Conservation (phyloP, 208 protist genomes). For the Naegleria gruberi region DNA sequence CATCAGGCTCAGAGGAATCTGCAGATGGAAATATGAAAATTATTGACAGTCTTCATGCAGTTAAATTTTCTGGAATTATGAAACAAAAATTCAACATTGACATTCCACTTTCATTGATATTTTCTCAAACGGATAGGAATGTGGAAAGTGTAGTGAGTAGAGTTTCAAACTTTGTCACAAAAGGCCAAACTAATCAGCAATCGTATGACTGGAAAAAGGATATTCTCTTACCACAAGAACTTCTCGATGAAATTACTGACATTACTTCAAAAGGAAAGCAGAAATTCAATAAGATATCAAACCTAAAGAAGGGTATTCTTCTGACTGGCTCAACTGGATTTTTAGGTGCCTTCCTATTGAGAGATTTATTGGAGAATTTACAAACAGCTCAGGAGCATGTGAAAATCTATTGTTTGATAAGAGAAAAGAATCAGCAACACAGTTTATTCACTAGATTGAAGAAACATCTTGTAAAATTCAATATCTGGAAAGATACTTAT, state of each 20-base stretch:
- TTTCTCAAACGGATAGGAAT: neutral
- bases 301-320: neutral
- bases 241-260: neutral
- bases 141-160: neutral
- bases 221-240: neutral
- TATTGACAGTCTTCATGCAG: conserved; percentile 6
- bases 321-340: conserved; percentile 11
- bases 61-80: neutral
- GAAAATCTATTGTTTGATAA: conserved; percentile 13
- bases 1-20: too few species aligned
- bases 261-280: neutral
- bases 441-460: neutral
- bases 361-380: neutral
- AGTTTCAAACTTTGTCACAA: neutral
- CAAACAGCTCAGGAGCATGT: neutral
- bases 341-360: conserved; percentile 9
- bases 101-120: neutral
- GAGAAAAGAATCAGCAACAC: too few species aligned
- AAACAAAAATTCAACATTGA: neutral
- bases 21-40: neutral
- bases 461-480: neutral
- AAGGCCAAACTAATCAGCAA: neutral
- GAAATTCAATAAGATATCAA: neutral
- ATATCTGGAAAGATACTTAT: neutral
- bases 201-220: neutral